These are phyloP conservation scores for Globisporangium uncinulatum DNA, from an alignment of 352 stramenopile species.

Conservation along the genomic window DNA sequence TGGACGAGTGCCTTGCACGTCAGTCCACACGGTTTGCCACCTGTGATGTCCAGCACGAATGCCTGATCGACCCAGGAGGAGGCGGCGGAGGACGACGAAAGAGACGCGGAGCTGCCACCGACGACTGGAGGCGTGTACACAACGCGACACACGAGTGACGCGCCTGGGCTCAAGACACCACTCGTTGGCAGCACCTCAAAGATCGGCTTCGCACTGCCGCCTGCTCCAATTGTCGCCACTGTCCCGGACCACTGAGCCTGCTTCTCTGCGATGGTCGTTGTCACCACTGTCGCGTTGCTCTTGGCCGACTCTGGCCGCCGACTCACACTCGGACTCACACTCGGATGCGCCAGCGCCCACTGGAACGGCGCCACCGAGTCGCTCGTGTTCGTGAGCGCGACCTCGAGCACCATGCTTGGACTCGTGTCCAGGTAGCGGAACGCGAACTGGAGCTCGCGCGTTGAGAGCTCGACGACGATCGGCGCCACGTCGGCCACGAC, in stretches of 20 bases:
- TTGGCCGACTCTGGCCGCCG: slow-evolving; percentile 40
- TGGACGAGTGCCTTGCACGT: slow-evolving; percentile 42
- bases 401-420: slow-evolving; percentile 40
- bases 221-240: background rate
- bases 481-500: slow-evolving; percentile 87
- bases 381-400: slow-evolving; percentile 88
- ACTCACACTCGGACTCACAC: slow-evolving; percentile 17
- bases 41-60: slow-evolving; percentile 50
- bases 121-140: slow-evolving; percentile 40
- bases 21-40: slow-evolving; percentile 38
- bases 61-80: slow-evolving; percentile 26
- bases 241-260: background rate
- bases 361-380: slow-evolving; percentile 84
- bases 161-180: slow-evolving; percentile 27
- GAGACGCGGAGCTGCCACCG: background rate
- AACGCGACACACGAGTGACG: slow-evolving; percentile 37
- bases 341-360: slow-evolving; percentile 43
- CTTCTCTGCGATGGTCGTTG: slow-evolving; percentile 14
- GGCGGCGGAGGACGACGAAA: background rate
- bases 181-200: slow-evolving; percentile 51
- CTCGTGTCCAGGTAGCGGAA: slow-evolving; percentile 64
- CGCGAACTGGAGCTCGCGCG: slow-evolving; percentile 54
- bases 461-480: slow-evolving; percentile 74
- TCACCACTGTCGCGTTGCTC: slow-evolving; percentile 36
- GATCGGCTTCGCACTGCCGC: slow-evolving; percentile 10